Percentiles rank a stretch among this genome's conserved stretches.
Evolutionary conservation across 495 filamentous ascomycete genomes (phyloP).

Genomic region (Thermochaetoides thermophila): DNA sequence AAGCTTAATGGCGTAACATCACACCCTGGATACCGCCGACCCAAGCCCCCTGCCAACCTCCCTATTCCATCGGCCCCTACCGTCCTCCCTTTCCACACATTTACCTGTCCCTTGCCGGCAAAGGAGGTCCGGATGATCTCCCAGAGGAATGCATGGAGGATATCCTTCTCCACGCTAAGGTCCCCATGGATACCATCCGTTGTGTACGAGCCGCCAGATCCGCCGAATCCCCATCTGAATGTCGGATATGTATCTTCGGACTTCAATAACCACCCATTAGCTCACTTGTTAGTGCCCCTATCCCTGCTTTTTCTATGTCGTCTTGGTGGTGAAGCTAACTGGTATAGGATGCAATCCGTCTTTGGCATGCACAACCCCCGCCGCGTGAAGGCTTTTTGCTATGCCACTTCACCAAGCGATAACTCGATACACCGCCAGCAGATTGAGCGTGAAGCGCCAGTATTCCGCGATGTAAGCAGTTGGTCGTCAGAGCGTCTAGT

Average conservation of each 20-base stretch:
- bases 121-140: slow-evolving; percentile 93
- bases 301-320: neutral
- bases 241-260: slow-evolving; percentile 96
- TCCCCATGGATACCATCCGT: slow-evolving; percentile 71
- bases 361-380: slow-evolving; percentile 75
- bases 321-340: too few species aligned
- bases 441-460: slow-evolving; percentile 86
- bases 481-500: slow-evolving; percentile 81
- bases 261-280: slow-evolving; percentile 97
- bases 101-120: slow-evolving; percentile 85
- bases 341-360: slow-evolving; percentile 77
- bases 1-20: slow-evolving; percentile 46
- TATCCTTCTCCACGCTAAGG: slow-evolving; percentile 76
- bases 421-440: slow-evolving; percentile 82
- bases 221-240: slow-evolving; percentile 68
- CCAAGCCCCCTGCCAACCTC: slow-evolving; percentile 58
- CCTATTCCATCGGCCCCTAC: slow-evolving; percentile 83
- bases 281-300: slow-evolving; percentile 47
- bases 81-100: slow-evolving; percentile 96
- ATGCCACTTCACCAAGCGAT: slow-evolving; percentile 91
- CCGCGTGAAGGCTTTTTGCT: slow-evolving; percentile 77
- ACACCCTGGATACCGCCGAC: slow-evolving; percentile 49
- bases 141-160: slow-evolving; percentile 83
- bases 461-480: slow-evolving; percentile 74
- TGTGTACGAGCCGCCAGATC: slow-evolving; percentile 70